Evolutionary conservation across 345 rosid genomes (phyloP), one percentile per base, ranked within the genome.

Genomic region (Turritis glabra): DNA sequence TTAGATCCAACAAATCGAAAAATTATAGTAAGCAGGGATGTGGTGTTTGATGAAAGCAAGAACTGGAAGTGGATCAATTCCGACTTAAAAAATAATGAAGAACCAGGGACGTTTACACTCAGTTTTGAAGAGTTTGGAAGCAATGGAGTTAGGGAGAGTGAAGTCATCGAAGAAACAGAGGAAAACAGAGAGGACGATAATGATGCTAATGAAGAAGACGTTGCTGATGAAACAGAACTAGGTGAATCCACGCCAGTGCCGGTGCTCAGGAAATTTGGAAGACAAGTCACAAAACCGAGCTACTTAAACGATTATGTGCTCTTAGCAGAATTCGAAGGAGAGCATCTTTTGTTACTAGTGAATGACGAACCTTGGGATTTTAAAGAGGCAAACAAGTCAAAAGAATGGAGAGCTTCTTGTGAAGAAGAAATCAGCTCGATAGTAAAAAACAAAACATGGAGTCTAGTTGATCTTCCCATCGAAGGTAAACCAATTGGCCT

Each of bases 261-360:
- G n/a, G n/a, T n/a, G n/a, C n/a, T n/a, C n/a, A n/a, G n/a, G n/a
- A n/a, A n/a, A n/a, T n/a, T n/a, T n/a, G n/a, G n/a, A n/a, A n/a
- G n/a, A n/a, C n/a, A n/a, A n/a, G n/a, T n/a, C n/a, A n/a, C n/a
- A n/a, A n/a, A n/a, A n/a, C n/a, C n/a, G n/a, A n/a, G n/a, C n/a
- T n/a, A n/a, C n/a, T n/a, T n/a, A n/a, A n/a, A n/a, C n/a, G n/a
- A n/a, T n/a, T n/a, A n/a, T n/a, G n/a, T n/a, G n/a, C n/a, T n/a
- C n/a, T n/a, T n/a, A n/a, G n/a, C n/a, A n/a, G n/a, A n/a, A n/a
- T n/a, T n/a, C 0, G 52, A 47, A 8, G 5, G 11, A 1, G 52
- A 47, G 2, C 0, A 7, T 0, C 4, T 18, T n/a, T n/a, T n/a
- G n/a, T n/a, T n/a, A 0, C 2, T 47, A 0, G 1, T 18, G 0